These are phyloP conservation scores for Emmonsiellopsis sp. DNA, from an alignment of 2,329 filamentous ascomycete species.

Conservation along the genomic window DNA sequence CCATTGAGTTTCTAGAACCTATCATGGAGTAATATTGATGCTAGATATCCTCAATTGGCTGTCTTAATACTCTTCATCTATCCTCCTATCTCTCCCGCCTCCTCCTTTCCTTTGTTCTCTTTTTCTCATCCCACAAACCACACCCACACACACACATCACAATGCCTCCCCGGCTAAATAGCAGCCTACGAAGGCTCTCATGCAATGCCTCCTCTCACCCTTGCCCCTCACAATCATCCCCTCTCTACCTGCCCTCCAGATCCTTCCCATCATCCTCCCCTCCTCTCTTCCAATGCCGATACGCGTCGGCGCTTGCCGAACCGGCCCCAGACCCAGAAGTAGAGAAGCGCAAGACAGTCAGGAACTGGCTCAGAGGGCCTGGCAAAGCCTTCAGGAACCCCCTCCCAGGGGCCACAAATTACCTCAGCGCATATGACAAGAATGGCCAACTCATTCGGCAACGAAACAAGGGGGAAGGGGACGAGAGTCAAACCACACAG, in stretches of 20 bases:
- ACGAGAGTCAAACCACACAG: slow-evolving; percentile 5
- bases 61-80: not conserved
- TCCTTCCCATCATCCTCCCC: slow-evolving; percentile 14
- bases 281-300: not conserved
- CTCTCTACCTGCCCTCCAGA: slow-evolving; percentile 7
- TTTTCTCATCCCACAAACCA: not conserved
- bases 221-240: slow-evolving; percentile 21
- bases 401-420: slow-evolving; percentile 44
- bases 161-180: slow-evolving; percentile 32
- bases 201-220: slow-evolving; percentile 18
- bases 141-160: slow-evolving; percentile 9
- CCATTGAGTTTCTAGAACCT: not conserved
- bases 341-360: slow-evolving; percentile 16
- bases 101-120: slow-evolving; percentile 3
- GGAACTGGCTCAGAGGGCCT: slow-evolving; percentile 50
- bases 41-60: not conserved
- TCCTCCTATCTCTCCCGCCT: not conserved
- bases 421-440: slow-evolving; percentile 46
- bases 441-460: slow-evolving; percentile 39
- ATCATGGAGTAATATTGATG: not conserved
- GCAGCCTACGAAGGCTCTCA: slow-evolving; percentile 24
- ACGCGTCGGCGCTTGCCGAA: not conserved
- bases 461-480: not conserved
- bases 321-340: not conserved
- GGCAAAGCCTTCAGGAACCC: slow-evolving; percentile 42